Conservation (phyloP, 225 moss, liverwort and hornwort genomes). For the Polytrichum commune region DNA sequence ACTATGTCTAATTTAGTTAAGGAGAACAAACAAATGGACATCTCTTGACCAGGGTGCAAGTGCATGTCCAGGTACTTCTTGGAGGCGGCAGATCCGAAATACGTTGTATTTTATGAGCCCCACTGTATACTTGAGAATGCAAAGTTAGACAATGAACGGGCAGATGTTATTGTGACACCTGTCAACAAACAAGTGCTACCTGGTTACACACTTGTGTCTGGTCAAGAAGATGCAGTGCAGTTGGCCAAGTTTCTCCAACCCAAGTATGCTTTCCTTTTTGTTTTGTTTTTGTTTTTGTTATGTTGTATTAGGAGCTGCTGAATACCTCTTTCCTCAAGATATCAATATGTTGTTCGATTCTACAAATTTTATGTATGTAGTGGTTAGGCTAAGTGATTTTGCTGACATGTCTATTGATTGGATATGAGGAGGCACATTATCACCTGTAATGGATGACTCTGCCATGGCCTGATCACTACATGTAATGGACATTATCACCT, state of each 20-base stretch:
- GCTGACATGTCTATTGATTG: no score
- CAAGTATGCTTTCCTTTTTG: constrained; percentile 19
- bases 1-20: no score
- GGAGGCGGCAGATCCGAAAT: constrained; percentile 42
- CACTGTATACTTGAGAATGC: constrained; percentile 52
- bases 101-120: constrained; percentile 53
- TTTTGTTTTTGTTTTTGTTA: no score
- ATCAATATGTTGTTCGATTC: no score
- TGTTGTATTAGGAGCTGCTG: no score
- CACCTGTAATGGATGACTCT: no score
- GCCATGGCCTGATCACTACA: no score
- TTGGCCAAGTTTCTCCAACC: constrained; percentile 50
- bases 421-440: no score
- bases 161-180: constrained; percentile 55
- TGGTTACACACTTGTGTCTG: constrained; percentile 50
- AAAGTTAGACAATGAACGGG: constrained; percentile 33
- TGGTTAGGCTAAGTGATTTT: no score
- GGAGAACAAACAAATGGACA: background rate
- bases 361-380: no score
- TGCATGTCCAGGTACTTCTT: constrained; percentile 48
- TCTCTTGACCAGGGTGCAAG: constrained; percentile 29
- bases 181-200: constrained; percentile 55
- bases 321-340: no score
- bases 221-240: constrained; percentile 61
- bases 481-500: no score